Evolutionary conservation across 1,284 basidiomycete genomes (phyloP), one percentile per base, ranked within the genome.

Genomic region (Leccinum subspadiceum): DNA sequence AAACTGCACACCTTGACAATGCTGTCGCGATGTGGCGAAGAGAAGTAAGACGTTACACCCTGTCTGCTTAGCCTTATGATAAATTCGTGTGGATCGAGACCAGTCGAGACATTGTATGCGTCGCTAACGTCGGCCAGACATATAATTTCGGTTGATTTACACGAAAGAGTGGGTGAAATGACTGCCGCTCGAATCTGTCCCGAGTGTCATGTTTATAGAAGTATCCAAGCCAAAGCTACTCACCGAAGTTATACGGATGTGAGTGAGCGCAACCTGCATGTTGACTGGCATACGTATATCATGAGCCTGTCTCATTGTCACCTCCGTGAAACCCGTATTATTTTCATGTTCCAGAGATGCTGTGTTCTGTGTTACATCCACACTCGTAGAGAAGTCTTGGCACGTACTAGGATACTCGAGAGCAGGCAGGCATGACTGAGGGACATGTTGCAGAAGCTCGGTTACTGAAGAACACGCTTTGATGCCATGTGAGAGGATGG

Each of bases 51-150:
- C 0, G 86, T 91, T 12, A 82, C 79, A 3, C 85, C 84, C 64
- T 90, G 85, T 61, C 83, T 84, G 66, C 83, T 86, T 66, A 87
- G 80, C 48, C 90, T 81, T 66, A 95, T 86, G 61, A 93, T 88
- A 67, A 95, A 91, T 69, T 94, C 91, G 60, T 90, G 80, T n/a
- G 81, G 77, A 58, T 93, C 89, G 13, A 85, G 80, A 6, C 88
- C 87, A 3, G 85, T 89, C 2, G 86, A 84, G 15, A 92, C 86
- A 57, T 89, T 90, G 70, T 93, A 91, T 1, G 93, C 84, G 68
- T 96, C 93, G 74, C 90, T 92, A 64, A 96, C 83, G 61, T 94
- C 93, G 3, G 82, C 77, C 58, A 93, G 78, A 1, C 86, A 83
- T 57, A 95, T 87, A 60, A 92, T 85, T 66, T 94, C 93, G 0